Conservation (phyloP, 495 filamentous ascomycete species). For the Neurospora intermedia region DNA sequence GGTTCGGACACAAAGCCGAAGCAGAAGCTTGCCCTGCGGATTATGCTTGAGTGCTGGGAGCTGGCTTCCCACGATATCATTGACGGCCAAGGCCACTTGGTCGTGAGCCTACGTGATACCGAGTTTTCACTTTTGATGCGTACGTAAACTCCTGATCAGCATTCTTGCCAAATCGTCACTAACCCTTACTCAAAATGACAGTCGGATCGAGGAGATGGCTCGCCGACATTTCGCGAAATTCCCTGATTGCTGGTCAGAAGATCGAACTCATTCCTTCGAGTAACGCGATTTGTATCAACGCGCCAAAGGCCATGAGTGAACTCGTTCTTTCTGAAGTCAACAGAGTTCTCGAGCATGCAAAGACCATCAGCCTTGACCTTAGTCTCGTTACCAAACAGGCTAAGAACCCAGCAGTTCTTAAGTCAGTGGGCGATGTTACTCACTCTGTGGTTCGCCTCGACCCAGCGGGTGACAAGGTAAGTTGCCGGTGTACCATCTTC, state of each 20-base stretch:
- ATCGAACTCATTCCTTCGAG: conserved; percentile 19
- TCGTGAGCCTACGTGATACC: conserved; percentile 16
- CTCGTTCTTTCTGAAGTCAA: conserved; percentile 30
- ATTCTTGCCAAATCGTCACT: not conserved
- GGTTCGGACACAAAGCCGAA: conserved; percentile 15
- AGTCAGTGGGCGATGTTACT: conserved; percentile 33
- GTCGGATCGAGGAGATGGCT: conserved; percentile 27
- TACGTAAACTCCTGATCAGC: conserved; percentile 8
- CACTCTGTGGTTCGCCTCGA: conserved; percentile 26
- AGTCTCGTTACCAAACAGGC: conserved; percentile 11
- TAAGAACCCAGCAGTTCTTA: conserved; percentile 17
- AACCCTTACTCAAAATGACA: conserved; percentile 3
- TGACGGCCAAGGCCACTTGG: conserved; percentile 21
- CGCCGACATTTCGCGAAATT: conserved; percentile 15
- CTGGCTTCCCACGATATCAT: conserved; percentile 20
- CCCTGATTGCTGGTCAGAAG: conserved; percentile 21
- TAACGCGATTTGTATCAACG: conserved; percentile 23
- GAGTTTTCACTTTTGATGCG: conserved; percentile 30
- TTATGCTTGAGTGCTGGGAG: conserved; percentile 35
- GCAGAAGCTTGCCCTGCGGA: conserved; percentile 22
- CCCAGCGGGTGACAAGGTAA: conserved; percentile 14
- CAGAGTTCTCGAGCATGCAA: conserved; percentile 14
- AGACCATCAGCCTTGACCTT: conserved; percentile 8
- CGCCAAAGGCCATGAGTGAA: conserved; percentile 22
- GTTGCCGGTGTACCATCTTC: conserved; percentile 3